A percentile compares a stretch with the other conserved stretches of the same genome.
Evolutionary conservation across 164 flowering plant species (phyloP).

Genomic region (Chimonanthus praecox): DNA sequence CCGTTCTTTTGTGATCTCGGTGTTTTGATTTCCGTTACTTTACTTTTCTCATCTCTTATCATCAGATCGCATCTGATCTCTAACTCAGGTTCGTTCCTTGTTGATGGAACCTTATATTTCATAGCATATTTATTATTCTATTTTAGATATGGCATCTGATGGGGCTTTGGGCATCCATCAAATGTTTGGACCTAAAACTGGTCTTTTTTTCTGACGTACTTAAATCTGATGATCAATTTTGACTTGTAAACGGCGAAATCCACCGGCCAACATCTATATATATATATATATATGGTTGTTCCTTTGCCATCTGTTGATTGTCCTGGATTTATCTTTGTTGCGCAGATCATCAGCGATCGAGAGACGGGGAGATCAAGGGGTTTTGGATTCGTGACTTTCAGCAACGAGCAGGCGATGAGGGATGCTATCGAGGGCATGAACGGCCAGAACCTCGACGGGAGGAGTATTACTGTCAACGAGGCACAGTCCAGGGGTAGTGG

Average conservation of each 20-base stretch:
- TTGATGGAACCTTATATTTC: too few relatives aligned
- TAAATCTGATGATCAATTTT: too few relatives aligned
- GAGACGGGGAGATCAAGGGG: constrained; percentile 53
- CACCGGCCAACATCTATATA: too few relatives aligned
- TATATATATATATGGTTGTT: too few relatives aligned
- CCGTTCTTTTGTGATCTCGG: neutral
- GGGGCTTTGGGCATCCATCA: neutral
- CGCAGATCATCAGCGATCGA: constrained; percentile 41
- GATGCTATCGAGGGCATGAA: constrained; percentile 51
- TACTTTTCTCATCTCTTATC: neutral
- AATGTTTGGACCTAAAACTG: too few relatives aligned
- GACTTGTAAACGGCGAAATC: too few relatives aligned
- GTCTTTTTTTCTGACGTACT: too few relatives aligned
- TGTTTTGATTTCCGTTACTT: neutral
- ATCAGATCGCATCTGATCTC: neutral
- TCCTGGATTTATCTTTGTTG: neutral
- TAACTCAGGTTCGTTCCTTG: neutral
- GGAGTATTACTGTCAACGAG: constrained; percentile 46
- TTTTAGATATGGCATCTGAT: neutral
- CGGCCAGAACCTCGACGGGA: constrained; percentile 42
- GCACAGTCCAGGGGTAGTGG: constrained; percentile 38
- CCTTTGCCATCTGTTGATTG: neutral
- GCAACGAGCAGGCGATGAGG: constrained; percentile 33
- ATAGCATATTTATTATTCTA: neutral
- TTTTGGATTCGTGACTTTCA: constrained; percentile 47